A percentile compares a stretch with the other conserved stretches of the same genome.
These are phyloP conservation scores for Lactarius deliciosus DNA, from an alignment of 768 basidiomycete genomes.

Conservation along the genomic window DNA sequence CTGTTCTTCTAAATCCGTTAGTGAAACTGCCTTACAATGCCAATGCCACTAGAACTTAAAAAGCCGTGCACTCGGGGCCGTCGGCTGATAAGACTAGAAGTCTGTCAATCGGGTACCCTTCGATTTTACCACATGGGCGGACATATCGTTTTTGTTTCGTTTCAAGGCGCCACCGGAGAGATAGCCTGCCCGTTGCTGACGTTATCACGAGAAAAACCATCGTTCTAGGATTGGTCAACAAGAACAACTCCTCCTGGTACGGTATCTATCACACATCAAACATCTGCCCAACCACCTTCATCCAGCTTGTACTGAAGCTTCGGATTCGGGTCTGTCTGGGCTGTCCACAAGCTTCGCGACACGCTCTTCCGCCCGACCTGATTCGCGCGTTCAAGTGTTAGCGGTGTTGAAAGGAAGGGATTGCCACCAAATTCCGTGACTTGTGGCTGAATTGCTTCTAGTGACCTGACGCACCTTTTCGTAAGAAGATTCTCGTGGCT, in stretches of 20 bases:
- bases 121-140: conserved; percentile 1
- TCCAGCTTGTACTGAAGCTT: conserved; percentile 90
- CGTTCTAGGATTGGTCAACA: too few species aligned
- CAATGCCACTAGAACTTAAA: too few species aligned
- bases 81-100: background rate
- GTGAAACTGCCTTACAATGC: background rate
- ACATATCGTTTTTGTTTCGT: background rate
- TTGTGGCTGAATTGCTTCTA: background rate
- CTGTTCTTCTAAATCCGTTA: background rate
- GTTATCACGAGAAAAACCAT: background rate
- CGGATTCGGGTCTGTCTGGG: conserved; percentile 85
- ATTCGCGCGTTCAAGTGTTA: background rate
- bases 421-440: background rate
- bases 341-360: conserved; percentile 90
- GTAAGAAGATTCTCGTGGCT: conserved; percentile 81
- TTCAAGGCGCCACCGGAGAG: background rate
- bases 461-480: conserved; percentile 59
- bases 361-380: conserved; percentile 87
- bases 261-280: conserved; percentile 43
- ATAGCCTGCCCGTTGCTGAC: background rate
- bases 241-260: background rate
- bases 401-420: background rate
- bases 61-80: background rate
- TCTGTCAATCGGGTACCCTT: background rate
- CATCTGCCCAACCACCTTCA: conserved; percentile 88